These are phyloP conservation scores for Brassica juncea DNA, from an alignment of 345 rosid genomes.

Conservation along the genomic window DNA sequence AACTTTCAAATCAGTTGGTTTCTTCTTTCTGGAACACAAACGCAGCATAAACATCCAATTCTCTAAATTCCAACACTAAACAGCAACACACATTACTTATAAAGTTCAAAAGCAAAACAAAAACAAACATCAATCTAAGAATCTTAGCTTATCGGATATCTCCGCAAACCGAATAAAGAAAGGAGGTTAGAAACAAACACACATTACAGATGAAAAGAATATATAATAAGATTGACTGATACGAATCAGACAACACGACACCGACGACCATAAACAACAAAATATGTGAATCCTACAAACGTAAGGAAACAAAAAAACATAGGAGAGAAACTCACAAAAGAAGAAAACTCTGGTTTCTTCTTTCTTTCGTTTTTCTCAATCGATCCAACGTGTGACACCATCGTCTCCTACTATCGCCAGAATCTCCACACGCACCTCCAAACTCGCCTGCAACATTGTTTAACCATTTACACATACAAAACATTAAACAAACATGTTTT, in stretches of 20 bases:
- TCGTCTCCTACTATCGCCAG: constrained; percentile 83
- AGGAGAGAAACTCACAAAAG: neutral
- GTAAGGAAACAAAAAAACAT: neutral
- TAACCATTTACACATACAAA: constrained; percentile 13
- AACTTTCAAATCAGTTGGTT: neutral
- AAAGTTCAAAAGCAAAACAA: neutral
- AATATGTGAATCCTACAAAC: neutral
- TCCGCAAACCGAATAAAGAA: neutral
- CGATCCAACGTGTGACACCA: constrained; percentile 90
- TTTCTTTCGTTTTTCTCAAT: constrained; percentile 29
- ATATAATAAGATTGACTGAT: neutral
- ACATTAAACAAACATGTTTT: neutral
- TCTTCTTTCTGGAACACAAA: neutral
- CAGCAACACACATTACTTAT: neutral
- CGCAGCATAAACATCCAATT: neutral
- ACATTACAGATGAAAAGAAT: neutral
- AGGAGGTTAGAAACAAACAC: neutral
- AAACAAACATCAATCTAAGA: neutral
- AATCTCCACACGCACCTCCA: constrained; percentile 79
- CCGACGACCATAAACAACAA: neutral
- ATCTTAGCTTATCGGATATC: neutral
- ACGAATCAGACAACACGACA: neutral
- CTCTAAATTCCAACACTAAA: neutral
- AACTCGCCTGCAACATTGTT: constrained; percentile 63
- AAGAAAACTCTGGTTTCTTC: neutral